Evolutionary conservation across 2,329 filamentous ascomycete species (phyloP).

Genomic region (Calonectria pauciramosa): DNA sequence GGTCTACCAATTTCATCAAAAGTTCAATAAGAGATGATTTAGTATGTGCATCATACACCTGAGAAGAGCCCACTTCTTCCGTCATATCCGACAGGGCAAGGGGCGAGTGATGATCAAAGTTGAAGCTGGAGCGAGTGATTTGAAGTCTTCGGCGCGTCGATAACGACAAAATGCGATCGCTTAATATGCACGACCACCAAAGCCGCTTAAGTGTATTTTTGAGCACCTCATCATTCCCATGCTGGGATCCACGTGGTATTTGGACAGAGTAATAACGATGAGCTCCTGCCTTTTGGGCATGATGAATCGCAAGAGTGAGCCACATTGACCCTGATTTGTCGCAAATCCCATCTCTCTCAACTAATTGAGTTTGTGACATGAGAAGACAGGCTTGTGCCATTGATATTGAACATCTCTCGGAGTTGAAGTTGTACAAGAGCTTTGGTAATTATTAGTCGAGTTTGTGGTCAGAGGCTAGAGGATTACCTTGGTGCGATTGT

Average conservation of each 20-base stretch:
- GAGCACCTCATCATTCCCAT: not conserved
- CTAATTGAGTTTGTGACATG: not conserved
- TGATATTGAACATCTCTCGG: not conserved
- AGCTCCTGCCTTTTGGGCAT: not conserved
- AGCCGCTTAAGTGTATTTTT: not conserved
- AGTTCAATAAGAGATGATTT: not conserved
- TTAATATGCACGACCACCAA: not conserved
- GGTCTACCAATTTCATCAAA: not conserved
- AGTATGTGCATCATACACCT: not conserved
- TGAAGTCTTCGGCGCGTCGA: not conserved
- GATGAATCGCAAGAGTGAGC: not conserved
- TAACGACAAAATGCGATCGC: not conserved
- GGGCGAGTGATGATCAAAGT: not conserved
- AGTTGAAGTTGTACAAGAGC: not conserved
- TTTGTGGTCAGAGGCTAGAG: too few species aligned
- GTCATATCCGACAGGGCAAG: not conserved
- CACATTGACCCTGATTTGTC: slow-evolving; percentile 1
- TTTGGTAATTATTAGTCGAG: not conserved
- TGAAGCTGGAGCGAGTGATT: not conserved
- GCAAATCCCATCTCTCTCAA: not conserved
- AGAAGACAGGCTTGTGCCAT: not conserved
- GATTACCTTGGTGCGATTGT: not conserved
- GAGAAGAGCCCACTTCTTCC: not conserved
- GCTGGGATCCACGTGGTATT: not conserved
- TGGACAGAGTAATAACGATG: not conserved